phyloP scores from a whole-genome alignment of 345 rosid species.

The Luvunga scandens region DNA sequence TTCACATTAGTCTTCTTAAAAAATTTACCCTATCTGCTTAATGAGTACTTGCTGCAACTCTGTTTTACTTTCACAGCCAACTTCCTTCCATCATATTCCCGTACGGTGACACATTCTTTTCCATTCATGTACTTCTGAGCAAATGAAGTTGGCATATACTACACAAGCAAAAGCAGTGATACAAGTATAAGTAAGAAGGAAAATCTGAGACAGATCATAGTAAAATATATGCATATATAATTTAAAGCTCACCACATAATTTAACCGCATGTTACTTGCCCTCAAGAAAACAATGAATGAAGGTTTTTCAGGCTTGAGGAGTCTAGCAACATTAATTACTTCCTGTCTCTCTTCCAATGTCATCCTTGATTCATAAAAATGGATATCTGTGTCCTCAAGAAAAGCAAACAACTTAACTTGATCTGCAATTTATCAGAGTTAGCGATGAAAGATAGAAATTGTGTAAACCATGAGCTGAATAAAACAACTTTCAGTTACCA shows the following conservation, averaged over 20 bases:
- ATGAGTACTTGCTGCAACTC: too few relatives aligned
- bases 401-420: not conserved
- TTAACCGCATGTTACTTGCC: not conserved
- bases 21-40: not conserved
- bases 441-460: not conserved
- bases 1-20: not conserved
- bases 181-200: not conserved
- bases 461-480: not conserved
- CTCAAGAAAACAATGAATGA: slow-evolving; percentile 34
- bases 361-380: slow-evolving; percentile 7
- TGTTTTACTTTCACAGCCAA: not conserved
- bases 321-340: slow-evolving; percentile 31
- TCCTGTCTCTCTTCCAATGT: slow-evolving; percentile 25
- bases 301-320: slow-evolving; percentile 33
- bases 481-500: not conserved
- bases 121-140: not conserved
- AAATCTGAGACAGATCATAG: not conserved
- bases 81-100: not conserved
- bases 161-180: not conserved
- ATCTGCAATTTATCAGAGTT: not conserved
- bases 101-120: not conserved
- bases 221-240: not conserved
- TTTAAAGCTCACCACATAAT: not conserved
- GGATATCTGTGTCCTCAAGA: not conserved
- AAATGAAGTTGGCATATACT: slow-evolving; percentile 16